phyloP scores from a whole-genome alignment of 2,329 filamentous ascomycete genomes.

The Sporothrix mexicana region DNA sequence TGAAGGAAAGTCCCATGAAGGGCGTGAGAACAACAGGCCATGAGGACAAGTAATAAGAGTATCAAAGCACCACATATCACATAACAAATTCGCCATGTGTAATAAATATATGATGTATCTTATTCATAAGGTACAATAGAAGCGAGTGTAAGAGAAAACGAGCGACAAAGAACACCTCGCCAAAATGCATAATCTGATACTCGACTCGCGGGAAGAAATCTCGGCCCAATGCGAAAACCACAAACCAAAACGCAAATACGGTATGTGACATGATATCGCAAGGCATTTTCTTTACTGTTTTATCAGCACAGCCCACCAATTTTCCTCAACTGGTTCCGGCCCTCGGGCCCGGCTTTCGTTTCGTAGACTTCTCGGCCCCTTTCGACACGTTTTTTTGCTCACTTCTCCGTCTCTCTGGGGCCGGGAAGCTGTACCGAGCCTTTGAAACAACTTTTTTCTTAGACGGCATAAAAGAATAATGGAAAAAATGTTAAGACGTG shows the following conservation, averaged over 20 bases:
- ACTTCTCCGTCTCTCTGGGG: not conserved
- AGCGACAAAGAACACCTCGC: not conserved
- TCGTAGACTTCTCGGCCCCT: not conserved
- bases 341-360: not conserved
- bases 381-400: not conserved
- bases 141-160: not conserved
- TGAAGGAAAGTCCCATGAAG: no score
- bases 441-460: not conserved
- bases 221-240: slow-evolving; percentile 11
- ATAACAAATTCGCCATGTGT: not conserved
- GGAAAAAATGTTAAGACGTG: not conserved
- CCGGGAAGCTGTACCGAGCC: not conserved
- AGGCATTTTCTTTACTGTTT: not conserved
- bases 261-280: not conserved
- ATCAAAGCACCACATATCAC: not conserved
- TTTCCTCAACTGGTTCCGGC: not conserved
- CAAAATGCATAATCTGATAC: slow-evolving; percentile 8
- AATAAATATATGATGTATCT: not conserved
- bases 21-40: no score
- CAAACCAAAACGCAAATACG: no score
- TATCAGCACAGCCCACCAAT: not conserved
- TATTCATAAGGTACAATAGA: not conserved
- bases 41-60: no score
- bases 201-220: not conserved
- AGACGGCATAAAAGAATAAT: not conserved